Base-by-base conservation (phyloP, 257 asterid genomes). In the Gentiana macrophylla region DNA sequence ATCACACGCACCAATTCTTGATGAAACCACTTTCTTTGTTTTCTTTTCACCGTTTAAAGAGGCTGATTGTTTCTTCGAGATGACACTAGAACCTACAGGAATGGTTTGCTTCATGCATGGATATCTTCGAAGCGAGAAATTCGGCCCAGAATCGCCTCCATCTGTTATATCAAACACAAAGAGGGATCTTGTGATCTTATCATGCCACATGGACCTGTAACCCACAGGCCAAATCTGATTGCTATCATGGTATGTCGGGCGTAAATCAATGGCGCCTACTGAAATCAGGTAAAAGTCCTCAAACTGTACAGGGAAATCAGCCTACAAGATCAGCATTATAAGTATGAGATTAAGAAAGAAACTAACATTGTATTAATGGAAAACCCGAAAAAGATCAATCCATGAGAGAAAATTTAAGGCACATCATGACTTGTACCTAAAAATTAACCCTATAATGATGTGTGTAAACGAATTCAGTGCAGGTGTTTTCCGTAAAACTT, bases 161-260 rank as follows among this genome's bases (percentile, higher is more conserved):
- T 88, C 94, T 60, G 77, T 72, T 61, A 92, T 77, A 62, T 78
- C 95, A 72, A 94, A 87, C 41, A 72, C 62, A 79, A 88, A 92
- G 63, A 92, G 67, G 50, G 98, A 92, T 64, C 97, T 97, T 1
- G 98, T 83, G 49, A 85, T 67, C 59, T 78, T 85, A 66, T 92
- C 98, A 63, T 92, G 97, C 98, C 98, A 92, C 86, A 85, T 77
- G 63, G 82, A 78, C 74, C 71, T 72, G 74, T 88, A 92, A 62
- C 98, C 98, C 62, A 85, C 79, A 53, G 98, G 98, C 88, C 95
- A 92, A 50, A 92, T 83, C 76, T 81, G 89, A 74, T 67, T 52
- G 35, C 63, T 49, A 50, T 45, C 81, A 68, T 80, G 93, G 71
- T 92, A 92, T 53, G 94, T 53, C 53, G 91, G 83, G 11, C 97